phyloP scores from a whole-genome alignment of 441 rosid genomes.

The Croton laevigatus region DNA sequence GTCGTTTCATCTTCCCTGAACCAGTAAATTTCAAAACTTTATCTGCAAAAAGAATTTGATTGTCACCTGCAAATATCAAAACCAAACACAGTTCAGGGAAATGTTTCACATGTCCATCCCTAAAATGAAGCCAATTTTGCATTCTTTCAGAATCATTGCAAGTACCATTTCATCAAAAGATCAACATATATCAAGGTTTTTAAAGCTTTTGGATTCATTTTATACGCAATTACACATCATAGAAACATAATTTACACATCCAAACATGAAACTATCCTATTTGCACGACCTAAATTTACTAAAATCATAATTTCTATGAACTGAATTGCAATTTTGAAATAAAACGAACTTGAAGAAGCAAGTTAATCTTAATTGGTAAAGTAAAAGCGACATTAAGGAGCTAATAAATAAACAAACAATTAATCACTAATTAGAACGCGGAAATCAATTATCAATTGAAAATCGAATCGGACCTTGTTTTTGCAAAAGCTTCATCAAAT shows the following conservation, averaged over 20 bases:
- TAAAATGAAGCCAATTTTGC: not conserved
- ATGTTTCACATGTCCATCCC: not conserved
- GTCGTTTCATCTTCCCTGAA: constrained; percentile 81
- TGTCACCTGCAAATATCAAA: constrained; percentile 52
- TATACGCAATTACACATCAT: not conserved
- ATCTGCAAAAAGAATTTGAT: constrained; percentile 72
- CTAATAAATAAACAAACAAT: not conserved
- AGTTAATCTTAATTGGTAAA: not conserved
- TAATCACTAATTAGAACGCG: not conserved
- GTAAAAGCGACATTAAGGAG: not conserved
- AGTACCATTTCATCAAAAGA: not conserved
- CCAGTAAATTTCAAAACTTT: constrained; percentile 86
- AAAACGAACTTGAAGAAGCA: not conserved
- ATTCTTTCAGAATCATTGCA: not conserved
- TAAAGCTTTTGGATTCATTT: not conserved
- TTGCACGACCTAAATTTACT: not conserved
- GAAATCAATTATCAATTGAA: not conserved
- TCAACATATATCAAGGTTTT: not conserved
- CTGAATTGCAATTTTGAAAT: not conserved
- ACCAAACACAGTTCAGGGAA: not conserved
- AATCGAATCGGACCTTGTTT: constrained; percentile 60
- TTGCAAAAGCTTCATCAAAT: constrained; percentile 64
- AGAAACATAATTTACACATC: not conserved
- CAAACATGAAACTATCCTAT: not conserved
- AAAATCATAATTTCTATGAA: not conserved